A percentile compares a stretch with the other conserved stretches of the same genome.
Conservation (phyloP, 495 filamentous ascomycete genomes). For the Penicillium pancosmium region DNA sequence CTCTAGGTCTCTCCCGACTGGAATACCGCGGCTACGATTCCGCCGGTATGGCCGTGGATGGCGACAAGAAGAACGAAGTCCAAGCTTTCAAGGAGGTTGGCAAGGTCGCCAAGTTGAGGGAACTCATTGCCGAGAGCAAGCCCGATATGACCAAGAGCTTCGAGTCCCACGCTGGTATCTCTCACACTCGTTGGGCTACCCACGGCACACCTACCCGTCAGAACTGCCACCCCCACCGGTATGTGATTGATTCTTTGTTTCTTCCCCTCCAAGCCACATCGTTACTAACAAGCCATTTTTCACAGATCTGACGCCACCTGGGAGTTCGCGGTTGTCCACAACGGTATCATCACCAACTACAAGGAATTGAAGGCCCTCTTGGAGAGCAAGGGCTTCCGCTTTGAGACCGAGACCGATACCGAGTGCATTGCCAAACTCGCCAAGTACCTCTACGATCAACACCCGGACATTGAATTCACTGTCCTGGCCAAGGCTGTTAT, state of each 20-base stretch:
- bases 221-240: constrained; percentile 99
- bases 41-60: constrained; percentile 92
- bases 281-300: neutral
- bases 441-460: constrained; percentile 96
- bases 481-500: constrained; percentile 96
- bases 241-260: constrained; percentile 33
- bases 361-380: constrained; percentile 96
- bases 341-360: constrained; percentile 99
- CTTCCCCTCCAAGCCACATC: too few species aligned
- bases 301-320: constrained; percentile 78
- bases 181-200: constrained; percentile 98
- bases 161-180: constrained; percentile 96
- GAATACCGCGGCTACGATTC: constrained; percentile 98
- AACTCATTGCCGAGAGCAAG: constrained; percentile 82
- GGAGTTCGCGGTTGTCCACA: constrained; percentile 98
- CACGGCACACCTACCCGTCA: constrained; percentile 89
- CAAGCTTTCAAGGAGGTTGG: constrained; percentile 98
- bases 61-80: constrained; percentile 98
- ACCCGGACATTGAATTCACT: constrained; percentile 93
- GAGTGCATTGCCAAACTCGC: constrained; percentile 98
- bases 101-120: constrained; percentile 94
- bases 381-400: constrained; percentile 92
- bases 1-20: constrained; percentile 74
- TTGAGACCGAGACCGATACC: constrained; percentile 98
- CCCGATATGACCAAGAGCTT: constrained; percentile 89